Conservation (phyloP, 805 yeast genomes). For the Candida argentea region DNA sequence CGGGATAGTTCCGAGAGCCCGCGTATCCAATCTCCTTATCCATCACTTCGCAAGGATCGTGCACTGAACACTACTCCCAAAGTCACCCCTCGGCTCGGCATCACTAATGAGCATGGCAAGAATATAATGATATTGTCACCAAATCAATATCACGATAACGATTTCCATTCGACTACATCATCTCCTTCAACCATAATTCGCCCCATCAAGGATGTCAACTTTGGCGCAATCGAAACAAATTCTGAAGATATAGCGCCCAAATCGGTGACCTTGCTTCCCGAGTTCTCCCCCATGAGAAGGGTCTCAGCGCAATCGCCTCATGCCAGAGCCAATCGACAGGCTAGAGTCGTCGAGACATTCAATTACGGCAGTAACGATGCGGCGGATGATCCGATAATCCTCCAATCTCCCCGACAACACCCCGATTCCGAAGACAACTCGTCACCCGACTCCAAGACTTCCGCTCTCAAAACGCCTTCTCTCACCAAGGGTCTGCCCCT, state of each 20-base stretch:
- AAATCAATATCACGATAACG: slow-evolving; percentile 25
- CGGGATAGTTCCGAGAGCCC: too few species aligned
- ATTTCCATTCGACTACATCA: slow-evolving; percentile 15
- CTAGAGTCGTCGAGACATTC: slow-evolving; percentile 32
- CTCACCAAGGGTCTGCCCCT: too few species aligned
- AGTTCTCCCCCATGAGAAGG: slow-evolving; percentile 12
- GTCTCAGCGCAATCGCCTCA: slow-evolving; percentile 29
- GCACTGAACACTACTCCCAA: slow-evolving; percentile 9
- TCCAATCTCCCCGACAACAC: too few species aligned
- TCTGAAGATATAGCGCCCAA: slow-evolving; percentile 2
- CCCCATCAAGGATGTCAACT: too few species aligned
- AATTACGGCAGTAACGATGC: slow-evolving; percentile 10
- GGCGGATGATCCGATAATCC: too few species aligned
- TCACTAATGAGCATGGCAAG: slow-evolving; percentile 10
- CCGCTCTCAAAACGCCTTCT: too few species aligned
- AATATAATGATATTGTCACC: slow-evolving; percentile 31
- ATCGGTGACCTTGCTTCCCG: slow-evolving; percentile 8
- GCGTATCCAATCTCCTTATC: slow-evolving; percentile 1
- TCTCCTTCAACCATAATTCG: background rate
- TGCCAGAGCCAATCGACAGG: slow-evolving; percentile 35
- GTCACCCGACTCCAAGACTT: too few species aligned
- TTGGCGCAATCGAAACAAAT: background rate
- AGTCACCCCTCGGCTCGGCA: too few species aligned
- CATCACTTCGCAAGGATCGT: slow-evolving; percentile 1
- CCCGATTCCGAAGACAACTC: slow-evolving; percentile 12